These are phyloP conservation scores for Mrakia blollopis DNA, from an alignment of 768 basidiomycete genomes.

Conservation along the genomic window DNA sequence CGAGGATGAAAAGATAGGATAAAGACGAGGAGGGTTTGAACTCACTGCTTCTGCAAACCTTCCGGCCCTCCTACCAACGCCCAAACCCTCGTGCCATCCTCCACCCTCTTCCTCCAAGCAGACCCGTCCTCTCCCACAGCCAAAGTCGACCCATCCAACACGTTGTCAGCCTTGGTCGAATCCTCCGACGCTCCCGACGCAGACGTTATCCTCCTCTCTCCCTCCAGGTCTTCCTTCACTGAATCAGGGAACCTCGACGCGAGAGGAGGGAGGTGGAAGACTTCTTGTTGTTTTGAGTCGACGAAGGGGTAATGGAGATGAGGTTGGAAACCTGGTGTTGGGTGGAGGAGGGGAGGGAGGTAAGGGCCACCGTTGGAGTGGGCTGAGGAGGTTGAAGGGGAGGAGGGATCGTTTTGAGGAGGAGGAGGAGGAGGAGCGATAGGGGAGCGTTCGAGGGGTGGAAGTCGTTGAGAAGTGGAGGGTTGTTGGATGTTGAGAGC, in stretches of 20 bases:
- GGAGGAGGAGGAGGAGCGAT: neutral
- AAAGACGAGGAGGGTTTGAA: neutral
- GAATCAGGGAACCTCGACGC: neutral
- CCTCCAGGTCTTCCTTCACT: neutral
- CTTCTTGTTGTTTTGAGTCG: constrained; percentile 12
- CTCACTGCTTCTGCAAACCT: constrained; percentile 11
- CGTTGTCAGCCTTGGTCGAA: neutral
- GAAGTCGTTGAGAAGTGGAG: neutral
- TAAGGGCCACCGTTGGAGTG: constrained; percentile 7
- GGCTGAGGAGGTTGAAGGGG: neutral
- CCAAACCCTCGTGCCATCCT: neutral
- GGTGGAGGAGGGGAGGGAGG: constrained; percentile 8
- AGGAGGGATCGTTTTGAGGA: neutral
- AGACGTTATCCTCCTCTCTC: neutral
- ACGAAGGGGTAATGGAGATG: constrained; percentile 24
- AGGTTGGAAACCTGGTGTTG: neutral
- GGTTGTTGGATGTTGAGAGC: neutral
- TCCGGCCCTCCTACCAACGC: constrained; percentile 16
- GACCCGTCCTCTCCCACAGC: neutral
- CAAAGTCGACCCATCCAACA: neutral
- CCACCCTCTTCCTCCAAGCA: constrained; percentile 1
- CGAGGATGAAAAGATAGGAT: no score
- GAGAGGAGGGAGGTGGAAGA: constrained; percentile 14
- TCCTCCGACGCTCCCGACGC: neutral
- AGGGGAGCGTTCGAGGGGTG: neutral